phyloP scores from a whole-genome alignment of 2,329 filamentous ascomycete genomes.

The Penicillium sclerotiorum region DNA sequence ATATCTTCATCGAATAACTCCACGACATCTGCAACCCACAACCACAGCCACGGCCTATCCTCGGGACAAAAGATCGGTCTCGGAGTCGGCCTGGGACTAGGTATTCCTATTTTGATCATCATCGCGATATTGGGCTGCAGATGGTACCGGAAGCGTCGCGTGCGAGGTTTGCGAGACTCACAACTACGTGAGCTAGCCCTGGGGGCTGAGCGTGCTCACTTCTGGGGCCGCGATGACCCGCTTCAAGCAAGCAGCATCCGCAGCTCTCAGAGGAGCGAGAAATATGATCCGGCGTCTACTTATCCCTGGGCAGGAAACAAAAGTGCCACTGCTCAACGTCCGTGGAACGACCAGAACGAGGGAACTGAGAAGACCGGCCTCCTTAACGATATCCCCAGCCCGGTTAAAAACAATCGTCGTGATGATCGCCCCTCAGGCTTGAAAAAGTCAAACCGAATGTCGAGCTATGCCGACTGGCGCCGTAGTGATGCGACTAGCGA shows the following conservation, averaged over 20 bases:
- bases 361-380: constrained; percentile 47
- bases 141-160: constrained; percentile 53
- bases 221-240: constrained; percentile 42
- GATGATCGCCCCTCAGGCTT: constrained; percentile 29
- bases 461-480: constrained; percentile 53
- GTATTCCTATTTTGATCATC: constrained; percentile 56
- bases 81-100: constrained; percentile 67
- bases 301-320: constrained; percentile 35
- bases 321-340: constrained; percentile 20
- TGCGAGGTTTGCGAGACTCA: constrained; percentile 53
- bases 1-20: constrained; percentile 24
- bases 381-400: constrained; percentile 44
- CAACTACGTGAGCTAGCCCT: constrained; percentile 57
- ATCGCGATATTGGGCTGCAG: constrained; percentile 53
- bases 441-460: constrained; percentile 42
- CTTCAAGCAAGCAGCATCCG: constrained; percentile 42
- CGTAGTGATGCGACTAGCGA: constrained; percentile 53
- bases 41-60: constrained; percentile 27
- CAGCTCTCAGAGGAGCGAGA: constrained; percentile 30
- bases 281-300: constrained; percentile 16
- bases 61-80: constrained; percentile 58
- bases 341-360: constrained; percentile 32
- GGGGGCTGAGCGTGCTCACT: constrained; percentile 52
- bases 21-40: constrained; percentile 12
- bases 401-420: constrained; percentile 42